Base-by-base conservation (phyloP, 75 land plant genomes). In the Azolla pinnata region DNA sequence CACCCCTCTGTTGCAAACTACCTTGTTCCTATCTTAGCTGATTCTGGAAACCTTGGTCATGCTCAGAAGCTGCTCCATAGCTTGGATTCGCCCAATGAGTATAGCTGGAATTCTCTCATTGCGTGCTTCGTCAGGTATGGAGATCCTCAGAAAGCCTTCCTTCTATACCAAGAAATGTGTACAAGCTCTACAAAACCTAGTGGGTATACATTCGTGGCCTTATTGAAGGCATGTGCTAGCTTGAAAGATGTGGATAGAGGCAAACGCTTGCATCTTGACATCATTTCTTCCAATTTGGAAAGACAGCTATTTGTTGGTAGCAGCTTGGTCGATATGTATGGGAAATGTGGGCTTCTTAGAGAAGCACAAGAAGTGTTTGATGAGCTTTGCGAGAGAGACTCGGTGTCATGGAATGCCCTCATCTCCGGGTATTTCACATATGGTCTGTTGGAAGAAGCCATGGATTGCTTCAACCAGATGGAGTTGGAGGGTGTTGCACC, bases 41-140 rank as follows among this genome's bases (percentile, higher is more conserved):
- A 59, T 19, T 78, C 69, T 60, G 64, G 65, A 16, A 7, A 21
- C 52, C 67, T 70, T 8, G 20, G 21, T 4, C 45, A 63, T 34
- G 83, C 79, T 9, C 73, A 61, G 60, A 28, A 44, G 2, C 68
- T 75, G 48, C 69, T 75, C 67, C 68, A 75, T 44, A 30, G 50
- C 64, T 65, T 75, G 73, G 49, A 54, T 31, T 23, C 59, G 14
- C 51, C 38, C 54, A 68, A 29, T 31, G 64, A 68, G 67, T 71
- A 75, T 35, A 64, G 76, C 8, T 78, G 76, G 72, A 68, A 72
- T 64, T 52, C 73, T 20, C 28, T 78, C 38, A 44, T 78, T 30
- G 44, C 72, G 18, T 56, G 75, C 8, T 73, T 62, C 49, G 66
- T 55, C 17, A 24, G 21, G 5, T 35, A 5, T 35, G 40, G 40